phyloP scores from a whole-genome alignment of 129 eudicot species.

The Flaveria bidentis region DNA sequence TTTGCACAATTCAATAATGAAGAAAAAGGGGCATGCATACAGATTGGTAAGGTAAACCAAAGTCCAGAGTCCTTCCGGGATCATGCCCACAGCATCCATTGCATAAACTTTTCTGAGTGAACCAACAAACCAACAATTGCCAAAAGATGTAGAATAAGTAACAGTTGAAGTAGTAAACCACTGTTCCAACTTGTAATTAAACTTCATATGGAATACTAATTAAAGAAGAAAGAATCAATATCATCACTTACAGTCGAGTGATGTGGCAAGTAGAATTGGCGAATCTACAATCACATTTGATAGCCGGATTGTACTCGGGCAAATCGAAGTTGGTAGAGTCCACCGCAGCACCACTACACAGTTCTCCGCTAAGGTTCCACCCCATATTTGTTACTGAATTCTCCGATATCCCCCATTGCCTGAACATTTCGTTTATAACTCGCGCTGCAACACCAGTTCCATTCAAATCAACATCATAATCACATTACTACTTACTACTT shows the following conservation, averaged over 20 bases:
- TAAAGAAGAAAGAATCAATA: neutral
- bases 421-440: constrained; percentile 48
- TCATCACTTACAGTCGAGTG: constrained; percentile 53
- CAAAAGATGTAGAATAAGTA: neutral
- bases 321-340: constrained; percentile 30
- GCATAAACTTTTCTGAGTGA: constrained; percentile 56
- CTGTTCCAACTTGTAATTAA: too few species aligned
- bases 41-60: constrained; percentile 54
- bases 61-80: constrained; percentile 81
- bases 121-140: constrained; percentile 14
- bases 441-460: constrained; percentile 39
- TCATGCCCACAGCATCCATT: constrained; percentile 40
- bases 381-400: constrained; percentile 22
- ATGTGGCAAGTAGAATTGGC: constrained; percentile 53
- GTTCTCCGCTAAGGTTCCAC: constrained; percentile 71
- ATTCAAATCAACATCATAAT: neutral
- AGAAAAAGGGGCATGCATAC: constrained; percentile 40
- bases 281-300: constrained; percentile 63
- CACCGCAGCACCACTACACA: constrained; percentile 64
- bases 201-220: neutral
- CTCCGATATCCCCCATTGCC: constrained; percentile 40
- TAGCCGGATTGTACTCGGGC: constrained; percentile 39
- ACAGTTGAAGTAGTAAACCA: neutral
- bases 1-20: neutral
- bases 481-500: neutral